Conservation (phyloP, 1,284 basidiomycete species). For the Trichosporon ovoides region DNA sequence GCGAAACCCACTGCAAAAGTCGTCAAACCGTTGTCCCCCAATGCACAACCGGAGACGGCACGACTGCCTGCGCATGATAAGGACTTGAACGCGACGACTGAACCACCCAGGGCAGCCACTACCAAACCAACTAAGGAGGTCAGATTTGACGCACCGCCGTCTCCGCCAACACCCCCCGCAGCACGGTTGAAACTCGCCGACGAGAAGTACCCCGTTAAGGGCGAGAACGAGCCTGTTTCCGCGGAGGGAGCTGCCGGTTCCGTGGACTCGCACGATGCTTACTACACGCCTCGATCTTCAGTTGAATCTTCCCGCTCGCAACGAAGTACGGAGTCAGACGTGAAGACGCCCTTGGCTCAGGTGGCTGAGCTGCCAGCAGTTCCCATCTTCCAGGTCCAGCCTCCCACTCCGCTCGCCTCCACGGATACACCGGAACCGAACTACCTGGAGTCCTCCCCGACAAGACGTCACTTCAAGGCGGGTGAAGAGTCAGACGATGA, state of each 20-base stretch:
- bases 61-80: not conserved
- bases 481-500: not conserved
- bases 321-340: not conserved
- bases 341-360: slow-evolving; percentile 8
- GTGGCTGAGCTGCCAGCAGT: slow-evolving; percentile 3
- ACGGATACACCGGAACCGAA: not conserved
- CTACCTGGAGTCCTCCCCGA: not conserved
- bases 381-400: slow-evolving; percentile 14
- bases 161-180: not conserved
- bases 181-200: not conserved
- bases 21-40: not conserved
- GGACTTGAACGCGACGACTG: not conserved
- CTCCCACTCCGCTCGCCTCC: slow-evolving; percentile 12
- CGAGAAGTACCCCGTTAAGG: not conserved
- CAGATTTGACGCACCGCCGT: not conserved
- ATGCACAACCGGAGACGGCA: too few species aligned
- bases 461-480: not conserved
- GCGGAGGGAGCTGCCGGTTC: not conserved
- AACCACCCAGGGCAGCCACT: not conserved
- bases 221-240: not conserved
- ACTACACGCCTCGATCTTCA: slow-evolving; percentile 16
- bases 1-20: not conserved
- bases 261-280: slow-evolving; percentile 1
- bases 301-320: not conserved
- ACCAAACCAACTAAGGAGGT: not conserved